Percentiles rank a stretch among this genome's conserved stretches.
phyloP scores from a whole-genome alignment of 495 filamentous ascomycete genomes.

The Aspergillus bertholletiae region DNA sequence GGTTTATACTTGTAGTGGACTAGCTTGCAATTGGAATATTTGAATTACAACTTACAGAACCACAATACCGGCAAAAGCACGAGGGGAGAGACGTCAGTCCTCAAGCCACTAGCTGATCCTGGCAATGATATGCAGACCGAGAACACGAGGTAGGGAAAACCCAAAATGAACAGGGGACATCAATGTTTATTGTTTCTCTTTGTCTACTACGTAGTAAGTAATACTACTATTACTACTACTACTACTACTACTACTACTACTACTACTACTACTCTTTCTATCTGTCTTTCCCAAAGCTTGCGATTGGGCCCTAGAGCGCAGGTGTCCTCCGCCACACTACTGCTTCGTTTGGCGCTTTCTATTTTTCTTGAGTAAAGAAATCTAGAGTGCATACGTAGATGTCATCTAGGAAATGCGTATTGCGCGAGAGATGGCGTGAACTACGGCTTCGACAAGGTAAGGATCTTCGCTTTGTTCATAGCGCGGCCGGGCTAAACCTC shows the following conservation, averaged over 20 bases:
- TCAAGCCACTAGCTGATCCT: background rate
- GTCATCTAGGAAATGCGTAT: background rate
- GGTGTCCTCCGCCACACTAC: no score
- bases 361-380: no score
- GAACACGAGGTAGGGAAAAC: background rate
- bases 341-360: no score
- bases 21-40: background rate
- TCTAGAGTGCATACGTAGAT: no score
- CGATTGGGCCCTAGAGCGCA: no score
- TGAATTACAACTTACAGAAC: background rate
- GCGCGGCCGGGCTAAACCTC: background rate
- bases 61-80: background rate
- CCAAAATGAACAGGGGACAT: background rate
- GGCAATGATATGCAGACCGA: background rate
- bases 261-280: no score
- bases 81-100: background rate
- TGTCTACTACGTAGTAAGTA: background rate
- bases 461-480: background rate
- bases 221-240: no score
- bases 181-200: background rate
- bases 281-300: no score
- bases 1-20: background rate
- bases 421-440: background rate
- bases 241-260: no score
- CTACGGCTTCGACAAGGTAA: background rate